phyloP scores from a whole-genome alignment of 2,329 filamentous ascomycete genomes.

The Sclerotiophoma versabilis region DNA sequence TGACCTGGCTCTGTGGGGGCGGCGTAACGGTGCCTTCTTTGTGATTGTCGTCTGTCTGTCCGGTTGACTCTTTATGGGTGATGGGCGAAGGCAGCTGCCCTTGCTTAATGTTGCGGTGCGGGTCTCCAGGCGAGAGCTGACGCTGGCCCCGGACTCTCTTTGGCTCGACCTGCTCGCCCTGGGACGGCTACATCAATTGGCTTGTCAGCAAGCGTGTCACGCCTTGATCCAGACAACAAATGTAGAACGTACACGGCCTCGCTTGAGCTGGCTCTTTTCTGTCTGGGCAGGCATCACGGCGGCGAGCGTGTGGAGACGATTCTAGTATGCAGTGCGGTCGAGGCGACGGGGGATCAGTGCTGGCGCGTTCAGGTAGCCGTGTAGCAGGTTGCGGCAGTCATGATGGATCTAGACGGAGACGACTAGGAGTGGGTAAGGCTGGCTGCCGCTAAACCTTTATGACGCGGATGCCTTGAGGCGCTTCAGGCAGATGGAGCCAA shows the following conservation, averaged over 20 bases:
- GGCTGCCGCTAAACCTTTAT: conserved; percentile 27
- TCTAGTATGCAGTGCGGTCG: conserved; percentile 17
- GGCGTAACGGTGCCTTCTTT: conserved; percentile 78
- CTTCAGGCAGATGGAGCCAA: conserved; percentile 27
- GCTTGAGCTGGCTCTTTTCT: conserved; percentile 87
- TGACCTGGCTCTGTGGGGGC: conserved; percentile 47
- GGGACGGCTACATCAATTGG: conserved; percentile 64
- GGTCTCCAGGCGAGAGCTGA: conserved; percentile 61
- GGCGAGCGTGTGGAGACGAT: conserved; percentile 5
- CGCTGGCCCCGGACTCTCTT: conserved; percentile 87
- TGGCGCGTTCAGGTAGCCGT: conserved; percentile 28
- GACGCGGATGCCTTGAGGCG: conserved; percentile 25
- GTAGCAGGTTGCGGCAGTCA: conserved; percentile 26
- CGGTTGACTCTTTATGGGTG: conserved; percentile 71
- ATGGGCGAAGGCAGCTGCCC: conserved; percentile 80
- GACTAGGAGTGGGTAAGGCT: conserved; percentile 17
- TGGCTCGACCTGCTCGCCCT: conserved; percentile 68
- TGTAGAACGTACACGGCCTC: conserved; percentile 69
- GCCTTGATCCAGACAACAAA: not conserved
- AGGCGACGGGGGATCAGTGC: conserved; percentile 30
- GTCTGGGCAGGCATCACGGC: conserved; percentile 61
- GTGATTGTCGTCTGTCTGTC: conserved; percentile 58
- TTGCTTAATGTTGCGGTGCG: conserved; percentile 59
- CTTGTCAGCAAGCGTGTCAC: conserved; percentile 24
- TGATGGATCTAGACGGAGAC: conserved; percentile 25